phyloP scores from a whole-genome alignment of 2,329 filamentous ascomycete genomes.

The Zalaria sp. region DNA sequence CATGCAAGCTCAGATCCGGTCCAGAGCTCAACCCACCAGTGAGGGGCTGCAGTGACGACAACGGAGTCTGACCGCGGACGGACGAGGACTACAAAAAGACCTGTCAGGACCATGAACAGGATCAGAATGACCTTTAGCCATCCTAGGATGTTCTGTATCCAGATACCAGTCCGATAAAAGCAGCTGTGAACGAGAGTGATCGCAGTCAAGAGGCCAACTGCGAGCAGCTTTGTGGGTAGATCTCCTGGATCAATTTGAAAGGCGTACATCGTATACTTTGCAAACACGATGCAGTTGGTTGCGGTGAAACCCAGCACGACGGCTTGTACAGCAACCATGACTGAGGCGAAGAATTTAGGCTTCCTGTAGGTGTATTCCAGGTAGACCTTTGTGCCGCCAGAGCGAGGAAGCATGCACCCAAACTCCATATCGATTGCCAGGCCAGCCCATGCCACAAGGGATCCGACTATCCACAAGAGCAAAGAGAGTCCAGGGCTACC shows the following conservation, averaged over 20 bases:
- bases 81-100: slow-evolving; percentile 20
- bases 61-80: slow-evolving; percentile 6
- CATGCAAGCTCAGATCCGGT: slow-evolving; percentile 39
- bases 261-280: slow-evolving; percentile 6
- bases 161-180: slow-evolving; percentile 21
- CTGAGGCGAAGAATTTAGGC: slow-evolving; percentile 50
- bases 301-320: slow-evolving; percentile 45
- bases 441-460: slow-evolving; percentile 37
- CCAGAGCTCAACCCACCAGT: slow-evolving; percentile 8
- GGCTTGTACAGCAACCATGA: slow-evolving; percentile 48
- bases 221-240: slow-evolving; percentile 37
- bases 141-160: slow-evolving; percentile 24
- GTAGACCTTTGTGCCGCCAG: slow-evolving; percentile 55
- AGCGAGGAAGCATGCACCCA: slow-evolving; percentile 56
- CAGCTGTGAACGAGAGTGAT: slow-evolving; percentile 24
- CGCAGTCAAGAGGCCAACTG: slow-evolving; percentile 21
- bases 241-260: slow-evolving; percentile 48
- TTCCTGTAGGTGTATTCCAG: slow-evolving; percentile 53
- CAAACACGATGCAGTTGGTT: slow-evolving; percentile 19
- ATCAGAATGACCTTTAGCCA: slow-evolving; percentile 25
- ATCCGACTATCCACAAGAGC: slow-evolving; percentile 48
- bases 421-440: slow-evolving; percentile 52
- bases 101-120: slow-evolving; percentile 24
- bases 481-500: slow-evolving; percentile 53
- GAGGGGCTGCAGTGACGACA: slow-evolving; percentile 2